A percentile compares a stretch with the other conserved stretches of the same genome.
phyloP scores from a whole-genome alignment of 768 basidiomycete genomes.

The Dictyophora rubrovolvata region DNA sequence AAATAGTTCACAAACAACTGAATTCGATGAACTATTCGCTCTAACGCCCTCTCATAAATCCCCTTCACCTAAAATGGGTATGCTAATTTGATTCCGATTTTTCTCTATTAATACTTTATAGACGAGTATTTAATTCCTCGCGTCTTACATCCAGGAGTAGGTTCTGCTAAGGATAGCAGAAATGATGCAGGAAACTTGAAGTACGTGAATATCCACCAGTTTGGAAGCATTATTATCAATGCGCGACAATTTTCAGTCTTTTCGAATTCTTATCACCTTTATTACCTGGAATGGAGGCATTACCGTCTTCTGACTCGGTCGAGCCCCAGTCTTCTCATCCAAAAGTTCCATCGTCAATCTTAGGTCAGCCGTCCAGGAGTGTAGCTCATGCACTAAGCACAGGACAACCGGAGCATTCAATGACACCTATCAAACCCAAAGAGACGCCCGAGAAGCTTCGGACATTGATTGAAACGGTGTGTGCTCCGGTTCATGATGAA shows the following conservation, averaged over 20 bases:
- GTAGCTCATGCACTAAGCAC: slow-evolving; percentile 8
- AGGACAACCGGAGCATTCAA: background rate
- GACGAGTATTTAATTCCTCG: slow-evolving; percentile 49
- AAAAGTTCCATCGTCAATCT: slow-evolving; percentile 20
- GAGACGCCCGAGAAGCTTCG: slow-evolving; percentile 1
- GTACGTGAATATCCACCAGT: background rate
- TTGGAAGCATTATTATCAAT: background rate
- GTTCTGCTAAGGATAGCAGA: background rate
- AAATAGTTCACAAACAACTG: slow-evolving; percentile 26
- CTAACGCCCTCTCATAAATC: slow-evolving; percentile 37
- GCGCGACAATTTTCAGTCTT: slow-evolving; percentile 20
- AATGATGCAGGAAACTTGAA: background rate
- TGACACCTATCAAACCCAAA: slow-evolving; percentile 18
- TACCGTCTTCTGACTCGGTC: background rate
- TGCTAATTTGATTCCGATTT: slow-evolving; percentile 7
- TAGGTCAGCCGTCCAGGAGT: slow-evolving; percentile 23
- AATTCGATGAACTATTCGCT: slow-evolving; percentile 43
- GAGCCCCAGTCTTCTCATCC: slow-evolving; percentile 13
- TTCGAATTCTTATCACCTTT: slow-evolving; percentile 29
- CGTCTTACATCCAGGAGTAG: slow-evolving; percentile 35
- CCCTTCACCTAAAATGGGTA: slow-evolving; percentile 42
- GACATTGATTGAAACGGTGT: slow-evolving; percentile 17
- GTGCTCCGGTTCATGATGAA: slow-evolving; percentile 16
- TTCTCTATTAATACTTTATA: slow-evolving; percentile 15
- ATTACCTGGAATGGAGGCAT: slow-evolving; percentile 9